Percentiles rank a stretch among this genome's conserved stretches.
Evolutionary conservation across 345 rosid genomes (phyloP).

Genomic region (thale cress (Arabidopsis thaliana)): TAIR10.1 NC_003074.8:7887001-7887500

Average conservation of each 20-base stretch:
- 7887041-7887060: background rate
- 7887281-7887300: constrained; percentile 37
- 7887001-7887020: too few species aligned
- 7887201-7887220: constrained; percentile 31
- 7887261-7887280: constrained; percentile 10
- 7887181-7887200: constrained; percentile 2
- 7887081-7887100: background rate
- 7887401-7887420: constrained; percentile 47
- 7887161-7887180: background rate
- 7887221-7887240: constrained; percentile 21
- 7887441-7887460: constrained; percentile 38
- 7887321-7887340: constrained; percentile 33
- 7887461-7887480: constrained; percentile 37
- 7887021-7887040: background rate
- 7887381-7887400: constrained; percentile 57
- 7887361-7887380: background rate
- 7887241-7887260: background rate
- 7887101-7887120: background rate
- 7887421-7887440: constrained; percentile 49
- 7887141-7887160: constrained; percentile 22
- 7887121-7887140: constrained; percentile 24
- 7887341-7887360: background rate
- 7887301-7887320: constrained; percentile 53
- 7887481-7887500: constrained; percentile 9
- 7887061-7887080: background rate